Evolutionary conservation across 176 grass and related monocot species (phyloP).

Genomic region (Oryza brachyantha): DNA sequence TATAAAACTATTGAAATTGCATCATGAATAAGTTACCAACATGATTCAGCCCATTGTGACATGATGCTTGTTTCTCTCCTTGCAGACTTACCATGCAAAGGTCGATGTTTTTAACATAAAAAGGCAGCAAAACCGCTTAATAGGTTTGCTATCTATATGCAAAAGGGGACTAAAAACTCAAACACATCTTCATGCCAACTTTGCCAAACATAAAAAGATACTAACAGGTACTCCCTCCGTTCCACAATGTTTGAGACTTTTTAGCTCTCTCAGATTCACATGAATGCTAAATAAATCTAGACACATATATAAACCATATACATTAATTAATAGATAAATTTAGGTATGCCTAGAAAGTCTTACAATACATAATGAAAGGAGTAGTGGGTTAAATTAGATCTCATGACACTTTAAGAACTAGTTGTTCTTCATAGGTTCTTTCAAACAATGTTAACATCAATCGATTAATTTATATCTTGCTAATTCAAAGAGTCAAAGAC

Average conservation of each 20-base stretch:
- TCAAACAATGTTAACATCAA: neutral
- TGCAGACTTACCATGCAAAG: conserved; percentile 56
- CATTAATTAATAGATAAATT: no score
- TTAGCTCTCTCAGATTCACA: no score
- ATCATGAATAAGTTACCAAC: conserved; percentile 64
- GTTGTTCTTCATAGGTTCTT: no score
- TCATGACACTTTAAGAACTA: conserved; percentile 17
- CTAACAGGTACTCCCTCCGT: no score
- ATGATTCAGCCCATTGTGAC: conserved; percentile 97
- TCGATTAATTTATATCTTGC: conserved; percentile 2
- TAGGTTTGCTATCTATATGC: neutral
- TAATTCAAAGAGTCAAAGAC: conserved; percentile 12
- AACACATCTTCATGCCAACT: conserved; percentile 1
- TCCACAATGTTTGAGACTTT: no score
- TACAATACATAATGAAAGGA: no score
- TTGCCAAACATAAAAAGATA: neutral
- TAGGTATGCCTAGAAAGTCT: no score
- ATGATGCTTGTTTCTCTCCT: conserved; percentile 97
- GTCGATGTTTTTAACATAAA: conserved; percentile 69
- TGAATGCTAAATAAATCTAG: no score
- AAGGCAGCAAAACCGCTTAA: conserved; percentile 17
- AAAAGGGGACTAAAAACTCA: no score
- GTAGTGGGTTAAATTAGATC: conserved; percentile 9
- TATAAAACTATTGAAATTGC: neutral
- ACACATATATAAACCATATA: no score